A percentile compares a stretch with the other conserved stretches of the same genome.
Evolutionary conservation across 768 basidiomycete species (phyloP).

Genomic region (Psilocybe tampanensis): DNA sequence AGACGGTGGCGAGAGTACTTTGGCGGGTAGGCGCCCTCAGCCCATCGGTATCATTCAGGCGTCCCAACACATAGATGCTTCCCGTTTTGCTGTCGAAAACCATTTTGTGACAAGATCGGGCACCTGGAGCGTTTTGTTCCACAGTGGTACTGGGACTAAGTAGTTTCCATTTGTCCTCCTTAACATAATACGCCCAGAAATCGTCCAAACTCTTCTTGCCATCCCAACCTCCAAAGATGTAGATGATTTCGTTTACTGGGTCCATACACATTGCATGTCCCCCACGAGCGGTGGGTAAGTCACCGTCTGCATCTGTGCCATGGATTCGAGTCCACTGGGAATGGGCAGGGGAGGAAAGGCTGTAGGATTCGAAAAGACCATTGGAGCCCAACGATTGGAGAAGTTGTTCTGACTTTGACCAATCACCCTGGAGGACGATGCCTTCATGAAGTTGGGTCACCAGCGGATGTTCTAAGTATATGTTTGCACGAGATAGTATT

Average conservation of each 20-base stretch:
- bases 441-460: constrained; percentile 64
- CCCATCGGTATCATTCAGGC: constrained; percentile 60
- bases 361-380: constrained; percentile 64
- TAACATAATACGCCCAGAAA: constrained; percentile 74
- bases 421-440: constrained; percentile 70
- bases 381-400: constrained; percentile 50
- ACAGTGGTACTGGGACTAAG: constrained; percentile 56
- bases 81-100: constrained; percentile 74
- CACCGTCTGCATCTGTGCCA: constrained; percentile 65
- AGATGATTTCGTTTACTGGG: constrained; percentile 58
- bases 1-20: background rate
- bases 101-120: constrained; percentile 83
- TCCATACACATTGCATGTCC: constrained; percentile 87
- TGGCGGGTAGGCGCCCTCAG: constrained; percentile 16
- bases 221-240: constrained; percentile 82
- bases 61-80: constrained; percentile 72
- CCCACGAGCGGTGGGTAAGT: constrained; percentile 67
- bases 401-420: constrained; percentile 56
- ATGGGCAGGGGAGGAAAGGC: constrained; percentile 58
- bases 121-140: constrained; percentile 67
- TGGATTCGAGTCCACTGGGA: constrained; percentile 62
- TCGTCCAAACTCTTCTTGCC: constrained; percentile 74
- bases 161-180: constrained; percentile 59
- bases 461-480: constrained; percentile 71
- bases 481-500: constrained; percentile 54